phyloP scores from a whole-genome alignment of 257 asterid genomes.

The Nicotiana sylvestris region DNA sequence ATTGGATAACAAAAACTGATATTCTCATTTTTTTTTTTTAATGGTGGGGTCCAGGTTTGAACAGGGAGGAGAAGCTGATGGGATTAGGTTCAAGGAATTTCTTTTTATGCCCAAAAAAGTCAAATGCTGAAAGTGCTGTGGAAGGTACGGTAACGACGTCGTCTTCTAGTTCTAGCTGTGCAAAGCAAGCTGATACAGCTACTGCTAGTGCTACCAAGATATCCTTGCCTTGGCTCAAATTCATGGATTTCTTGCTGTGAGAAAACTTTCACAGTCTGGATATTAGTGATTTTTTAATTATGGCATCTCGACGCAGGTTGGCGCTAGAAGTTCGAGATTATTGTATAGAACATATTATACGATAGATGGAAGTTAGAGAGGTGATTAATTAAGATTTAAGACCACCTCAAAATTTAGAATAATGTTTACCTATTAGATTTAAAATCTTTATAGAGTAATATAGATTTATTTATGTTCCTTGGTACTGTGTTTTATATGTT shows the following conservation, averaged over 20 bases:
- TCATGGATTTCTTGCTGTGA: conserved; percentile 60
- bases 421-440: background rate
- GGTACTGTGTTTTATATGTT: background rate
- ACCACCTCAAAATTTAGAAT: background rate
- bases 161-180: conserved; percentile 43
- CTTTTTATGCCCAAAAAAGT: conserved; percentile 47
- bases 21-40: background rate
- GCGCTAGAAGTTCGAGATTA: background rate
- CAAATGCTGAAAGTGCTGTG: background rate
- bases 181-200: conserved; percentile 45
- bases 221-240: conserved; percentile 47
- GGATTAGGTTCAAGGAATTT: conserved; percentile 79
- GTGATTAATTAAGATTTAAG: no score
- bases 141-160: conserved; percentile 11
- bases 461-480: background rate
- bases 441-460: background rate
- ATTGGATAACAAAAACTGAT: background rate
- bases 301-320: background rate
- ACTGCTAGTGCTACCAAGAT: conserved; percentile 17
- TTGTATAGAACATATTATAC: background rate
- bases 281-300: background rate
- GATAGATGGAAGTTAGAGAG: no score
- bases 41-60: conserved; percentile 40
- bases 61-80: conserved; percentile 52
- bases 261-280: background rate